Evolutionary conservation across 2,329 filamentous ascomycete genomes (phyloP).

Genomic region (Clathrospora elynae): DNA sequence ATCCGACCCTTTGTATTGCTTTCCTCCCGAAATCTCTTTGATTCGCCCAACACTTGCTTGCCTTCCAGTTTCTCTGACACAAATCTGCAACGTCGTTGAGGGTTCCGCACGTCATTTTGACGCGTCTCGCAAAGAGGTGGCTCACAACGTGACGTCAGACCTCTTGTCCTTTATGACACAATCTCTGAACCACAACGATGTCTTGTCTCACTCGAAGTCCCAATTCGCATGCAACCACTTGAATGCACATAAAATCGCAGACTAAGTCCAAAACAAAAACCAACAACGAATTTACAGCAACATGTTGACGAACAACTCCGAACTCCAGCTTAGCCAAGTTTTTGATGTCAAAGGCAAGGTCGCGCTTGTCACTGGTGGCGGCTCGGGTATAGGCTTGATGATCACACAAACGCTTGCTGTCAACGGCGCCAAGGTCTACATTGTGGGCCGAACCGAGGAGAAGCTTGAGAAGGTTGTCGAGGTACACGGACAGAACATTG

Average conservation of each 20-base stretch:
- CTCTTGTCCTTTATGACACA: conserved; percentile 25
- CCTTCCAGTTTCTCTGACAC: background rate
- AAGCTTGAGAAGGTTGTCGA: conserved; percentile 56
- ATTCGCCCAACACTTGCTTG: conserved; percentile 2
- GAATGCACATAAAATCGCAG: conserved; percentile 18
- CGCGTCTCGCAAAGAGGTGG: conserved; percentile 20
- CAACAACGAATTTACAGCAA: conserved; percentile 24
- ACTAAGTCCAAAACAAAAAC: conserved; percentile 15
- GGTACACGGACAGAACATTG: conserved; percentile 51
- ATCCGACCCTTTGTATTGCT: background rate
- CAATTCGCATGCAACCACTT: conserved; percentile 16
- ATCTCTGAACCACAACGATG: conserved; percentile 6
- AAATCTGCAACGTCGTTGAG: conserved; percentile 8
- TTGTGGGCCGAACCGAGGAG: conserved; percentile 54
- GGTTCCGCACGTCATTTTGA: conserved; percentile 27
- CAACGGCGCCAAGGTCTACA: conserved; percentile 56
- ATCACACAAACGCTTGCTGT: conserved; percentile 54
- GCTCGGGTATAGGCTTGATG: conserved; percentile 57
- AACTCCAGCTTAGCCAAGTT: conserved; percentile 40
- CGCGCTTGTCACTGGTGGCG: conserved; percentile 53
- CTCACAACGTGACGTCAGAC: conserved; percentile 34
- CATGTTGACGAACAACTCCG: conserved; percentile 43
- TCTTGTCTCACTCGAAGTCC: background rate
- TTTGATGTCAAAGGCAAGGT: conserved; percentile 49
- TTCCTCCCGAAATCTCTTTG: background rate